These are phyloP conservation scores for Tilletia caries DNA, from an alignment of 1,284 basidiomycete genomes.

Conservation along the genomic window DNA sequence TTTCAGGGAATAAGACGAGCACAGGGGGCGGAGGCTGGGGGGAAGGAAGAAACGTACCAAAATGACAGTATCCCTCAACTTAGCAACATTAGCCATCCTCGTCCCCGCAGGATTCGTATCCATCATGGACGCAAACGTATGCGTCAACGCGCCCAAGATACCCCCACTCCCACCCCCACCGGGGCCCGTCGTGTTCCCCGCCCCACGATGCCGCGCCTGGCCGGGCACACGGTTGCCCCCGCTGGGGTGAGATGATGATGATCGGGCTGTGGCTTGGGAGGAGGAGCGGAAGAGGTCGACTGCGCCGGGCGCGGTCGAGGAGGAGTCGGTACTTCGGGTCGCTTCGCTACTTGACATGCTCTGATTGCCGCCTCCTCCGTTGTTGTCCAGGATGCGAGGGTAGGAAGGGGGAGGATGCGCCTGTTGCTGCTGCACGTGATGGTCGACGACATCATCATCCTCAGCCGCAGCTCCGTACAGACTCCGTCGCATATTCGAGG, in stretches of 20 bases:
- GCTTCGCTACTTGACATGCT: neutral
- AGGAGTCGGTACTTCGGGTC: neutral
- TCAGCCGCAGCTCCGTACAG: conserved; percentile 13
- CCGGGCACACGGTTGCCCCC: neutral
- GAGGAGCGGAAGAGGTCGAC: conserved; percentile 7
- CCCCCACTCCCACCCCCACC: conserved; percentile 58
- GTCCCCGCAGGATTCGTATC: conserved; percentile 96
- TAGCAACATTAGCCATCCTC: conserved; percentile 83
- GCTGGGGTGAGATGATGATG: neutral
- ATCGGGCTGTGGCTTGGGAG: neutral
- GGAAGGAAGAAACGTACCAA: conserved; percentile 20
- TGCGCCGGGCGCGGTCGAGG: neutral
- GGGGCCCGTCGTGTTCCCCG: conserved; percentile 7
- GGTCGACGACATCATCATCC: neutral
- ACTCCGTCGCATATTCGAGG: neutral
- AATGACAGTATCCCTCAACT: conserved; percentile 84
- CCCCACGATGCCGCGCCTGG: neutral
- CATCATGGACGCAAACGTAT: conserved; percentile 95
- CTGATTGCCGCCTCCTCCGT: too few species aligned
- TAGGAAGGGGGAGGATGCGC: too few species aligned
- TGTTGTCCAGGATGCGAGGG: too few species aligned
- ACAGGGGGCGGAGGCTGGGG: neutral
- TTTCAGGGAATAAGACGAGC: too few species aligned
- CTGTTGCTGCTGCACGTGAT: too few species aligned
- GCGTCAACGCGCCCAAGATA: conserved; percentile 83